Evolutionary conservation across 176 grass and related monocot genomes (phyloP).

Genomic region (Lolium multiflorum): DNA sequence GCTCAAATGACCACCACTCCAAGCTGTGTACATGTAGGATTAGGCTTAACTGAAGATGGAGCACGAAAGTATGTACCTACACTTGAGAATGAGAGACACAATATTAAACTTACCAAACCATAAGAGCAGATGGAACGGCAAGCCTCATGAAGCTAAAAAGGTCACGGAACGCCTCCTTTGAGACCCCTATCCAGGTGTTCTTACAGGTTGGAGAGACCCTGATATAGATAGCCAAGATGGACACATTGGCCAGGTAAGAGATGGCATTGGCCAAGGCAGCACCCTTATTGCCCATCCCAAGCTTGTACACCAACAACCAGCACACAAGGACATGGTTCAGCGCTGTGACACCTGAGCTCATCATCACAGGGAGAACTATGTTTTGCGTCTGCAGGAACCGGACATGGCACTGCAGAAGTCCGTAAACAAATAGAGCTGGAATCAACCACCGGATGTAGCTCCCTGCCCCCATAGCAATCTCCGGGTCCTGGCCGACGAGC

Average conservation of each 20-base stretch:
- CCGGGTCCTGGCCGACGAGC: constrained; percentile 63
- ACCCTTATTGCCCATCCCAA: constrained; percentile 64
- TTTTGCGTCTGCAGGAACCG: constrained; percentile 75
- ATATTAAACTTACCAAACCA: constrained; percentile 73
- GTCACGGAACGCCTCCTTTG: constrained; percentile 61
- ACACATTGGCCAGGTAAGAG: constrained; percentile 57
- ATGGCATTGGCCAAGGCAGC: constrained; percentile 61
- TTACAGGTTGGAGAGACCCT: constrained; percentile 53
- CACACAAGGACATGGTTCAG: constrained; percentile 64
- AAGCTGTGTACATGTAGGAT: constrained; percentile 55
- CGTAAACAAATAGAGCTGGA: constrained; percentile 60
- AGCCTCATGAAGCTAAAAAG: constrained; percentile 57
- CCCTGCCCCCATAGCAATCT: constrained; percentile 67
- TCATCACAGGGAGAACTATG: constrained; percentile 69
- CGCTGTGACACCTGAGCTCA: constrained; percentile 59
- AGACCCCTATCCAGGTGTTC: constrained; percentile 58
- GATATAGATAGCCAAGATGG: constrained; percentile 56
- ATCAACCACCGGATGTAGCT: constrained; percentile 76
- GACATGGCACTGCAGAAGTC: constrained; percentile 60
- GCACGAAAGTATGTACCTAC: background rate
- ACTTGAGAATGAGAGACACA: background rate
- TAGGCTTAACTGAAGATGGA: background rate
- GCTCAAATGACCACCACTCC: constrained; percentile 89
- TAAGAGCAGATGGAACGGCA: constrained; percentile 78
- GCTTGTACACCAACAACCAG: constrained; percentile 72